Base-by-base conservation (phyloP, 495 filamentous ascomycete genomes). In the Lepidopterella palustris region DNA sequence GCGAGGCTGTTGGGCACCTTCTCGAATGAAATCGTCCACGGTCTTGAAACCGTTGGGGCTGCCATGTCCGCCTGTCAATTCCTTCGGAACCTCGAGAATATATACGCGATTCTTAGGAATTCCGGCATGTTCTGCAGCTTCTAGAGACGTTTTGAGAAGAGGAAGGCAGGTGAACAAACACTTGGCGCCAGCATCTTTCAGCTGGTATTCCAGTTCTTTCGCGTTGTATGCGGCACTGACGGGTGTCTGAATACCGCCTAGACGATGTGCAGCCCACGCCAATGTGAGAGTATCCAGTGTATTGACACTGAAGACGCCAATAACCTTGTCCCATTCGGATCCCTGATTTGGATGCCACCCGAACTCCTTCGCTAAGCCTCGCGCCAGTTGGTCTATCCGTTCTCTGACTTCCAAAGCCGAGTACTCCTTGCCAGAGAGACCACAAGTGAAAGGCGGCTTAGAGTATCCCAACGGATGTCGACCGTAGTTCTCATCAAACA, bases 171-270 rank as follows among this genome's bases (percentile, higher is more conserved):
- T 95, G 68, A 95, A 90, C 18, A 95, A 72, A 18, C 79, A 82
- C 66, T 84, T 90, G 40, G 88, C 83, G 2, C 84, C 82, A 0
- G 89, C 91, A 23, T 88, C 82, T 61, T 82, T 81, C 45, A 95
- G 72, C 65, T 96, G 91, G 66, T 92, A 84, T 64, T 84, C 86
- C 28, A 95, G 74, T 71, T 96, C 91, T 6, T 76, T 66, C 53
- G 80, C 80, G 2, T 84, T 87, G 73, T 95, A 95, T 10, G 87
- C 85, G 10, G 91, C 90, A 70, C 93, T 96, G 25, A 88, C 90
- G 0, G 90, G 89, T 0, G 85, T 85, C 4, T 82, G 79, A 40
- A 96, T 80, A 53, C 90, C 91, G 2, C 82, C 84, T 3, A 95
- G 72, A 28, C 85, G 79, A 68, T 95, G 90, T 15, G 86, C 78